These are phyloP conservation scores for Euphorbia schlechtendalii DNA, from an alignment of 441 rosid genomes.

Conservation along the genomic window DNA sequence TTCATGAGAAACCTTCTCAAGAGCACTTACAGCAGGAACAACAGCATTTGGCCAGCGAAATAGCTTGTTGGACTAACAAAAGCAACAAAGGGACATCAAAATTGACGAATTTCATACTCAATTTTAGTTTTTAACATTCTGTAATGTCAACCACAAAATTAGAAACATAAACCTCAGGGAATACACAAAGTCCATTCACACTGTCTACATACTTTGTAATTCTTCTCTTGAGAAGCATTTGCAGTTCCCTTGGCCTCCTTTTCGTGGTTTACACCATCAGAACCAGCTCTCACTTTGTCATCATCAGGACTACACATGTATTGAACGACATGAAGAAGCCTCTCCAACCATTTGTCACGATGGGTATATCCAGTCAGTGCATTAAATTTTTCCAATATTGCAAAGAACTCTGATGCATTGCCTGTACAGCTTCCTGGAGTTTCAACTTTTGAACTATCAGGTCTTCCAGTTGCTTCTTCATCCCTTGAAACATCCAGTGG, in stretches of 20 bases:
- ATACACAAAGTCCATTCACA: neutral
- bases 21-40: conserved; percentile 65
- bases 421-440: conserved; percentile 79
- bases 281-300: conserved; percentile 34
- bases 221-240: conserved; percentile 42
- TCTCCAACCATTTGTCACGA: conserved; percentile 88
- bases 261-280: conserved; percentile 29
- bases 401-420: conserved; percentile 44
- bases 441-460: conserved; percentile 52
- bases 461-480: conserved; percentile 41
- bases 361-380: conserved; percentile 65
- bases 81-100: conserved; percentile 3
- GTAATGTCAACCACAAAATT: neutral
- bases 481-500: conserved; percentile 81
- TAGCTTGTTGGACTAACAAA: conserved; percentile 39
- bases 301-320: conserved; percentile 50
- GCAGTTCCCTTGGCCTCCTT: conserved; percentile 19
- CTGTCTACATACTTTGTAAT: conserved; percentile 30
- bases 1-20: conserved; percentile 79
- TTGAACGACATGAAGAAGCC: conserved; percentile 73
- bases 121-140: neutral
- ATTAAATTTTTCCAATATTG: conserved; percentile 50
- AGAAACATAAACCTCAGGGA: neutral
- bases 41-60: conserved; percentile 92
- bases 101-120: neutral